Conservation (phyloP, 2,329 filamentous ascomycete species). For the Penicillium psychrosexuale region DNA sequence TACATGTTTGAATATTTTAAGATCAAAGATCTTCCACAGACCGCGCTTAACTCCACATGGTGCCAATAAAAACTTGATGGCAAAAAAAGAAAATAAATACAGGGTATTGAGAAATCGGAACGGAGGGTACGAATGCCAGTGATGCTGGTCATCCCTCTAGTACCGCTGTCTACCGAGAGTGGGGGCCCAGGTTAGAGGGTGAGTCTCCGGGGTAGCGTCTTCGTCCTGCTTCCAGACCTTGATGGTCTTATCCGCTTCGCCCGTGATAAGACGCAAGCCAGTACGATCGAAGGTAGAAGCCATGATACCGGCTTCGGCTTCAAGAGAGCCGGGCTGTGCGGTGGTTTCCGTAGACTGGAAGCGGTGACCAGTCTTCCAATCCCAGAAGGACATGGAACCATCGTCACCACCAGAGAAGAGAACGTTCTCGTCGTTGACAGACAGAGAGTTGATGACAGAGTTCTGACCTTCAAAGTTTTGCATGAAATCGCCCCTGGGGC, state of each 20-base stretch:
- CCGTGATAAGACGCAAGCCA: conserved; percentile 83
- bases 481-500: conserved; percentile 97
- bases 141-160: conserved; percentile 37
- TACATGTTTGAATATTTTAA: conserved; percentile 7
- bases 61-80: conserved; percentile 20
- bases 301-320: conserved; percentile 94
- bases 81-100: conserved; percentile 18
- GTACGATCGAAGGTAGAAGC: conserved; percentile 88
- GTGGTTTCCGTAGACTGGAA: conserved; percentile 89
- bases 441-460: conserved; percentile 88
- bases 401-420: conserved; percentile 95
- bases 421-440: conserved; percentile 92
- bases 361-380: conserved; percentile 93
- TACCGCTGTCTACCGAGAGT: conserved; percentile 74
- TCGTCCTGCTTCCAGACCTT: conserved; percentile 98
- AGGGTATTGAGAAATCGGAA: conserved; percentile 24
- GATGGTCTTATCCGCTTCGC: conserved; percentile 96
- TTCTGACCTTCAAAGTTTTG: conserved; percentile 98
- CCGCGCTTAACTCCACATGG: conserved; percentile 34
- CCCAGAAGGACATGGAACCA: conserved; percentile 95
- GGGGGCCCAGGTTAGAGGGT: conserved; percentile 90
- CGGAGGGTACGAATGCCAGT: conserved; percentile 4
- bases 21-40: conserved; percentile 10
- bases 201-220: conserved; percentile 81
- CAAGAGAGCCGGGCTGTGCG: conserved; percentile 88